Conservation (phyloP, 768 basidiomycete genomes). For the Suillus variegatus region DNA sequence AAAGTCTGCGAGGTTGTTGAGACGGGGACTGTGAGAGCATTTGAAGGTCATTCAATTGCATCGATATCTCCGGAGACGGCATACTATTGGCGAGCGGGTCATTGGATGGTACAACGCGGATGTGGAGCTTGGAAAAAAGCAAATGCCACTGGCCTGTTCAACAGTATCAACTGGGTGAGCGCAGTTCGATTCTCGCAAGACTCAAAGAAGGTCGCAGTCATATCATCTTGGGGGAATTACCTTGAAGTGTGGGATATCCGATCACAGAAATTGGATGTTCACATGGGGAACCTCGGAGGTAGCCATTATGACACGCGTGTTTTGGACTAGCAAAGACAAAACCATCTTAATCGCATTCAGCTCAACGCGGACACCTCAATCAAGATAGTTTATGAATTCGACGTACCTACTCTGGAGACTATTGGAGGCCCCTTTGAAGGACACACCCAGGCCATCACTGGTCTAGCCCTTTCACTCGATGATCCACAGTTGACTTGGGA, state of each 20-base stretch:
- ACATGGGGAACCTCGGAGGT: no score
- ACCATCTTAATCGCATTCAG: no score
- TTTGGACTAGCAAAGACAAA: no score
- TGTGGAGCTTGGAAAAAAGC: background rate
- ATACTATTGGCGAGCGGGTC: background rate
- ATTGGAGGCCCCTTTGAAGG: no score
- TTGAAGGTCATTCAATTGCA: background rate
- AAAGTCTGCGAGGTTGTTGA: background rate
- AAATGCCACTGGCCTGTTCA: background rate
- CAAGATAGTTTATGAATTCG: background rate
- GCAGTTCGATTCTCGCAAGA: conserved; percentile 1
- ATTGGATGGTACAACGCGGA: background rate
- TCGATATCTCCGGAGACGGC: background rate
- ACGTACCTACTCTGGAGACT: no score
- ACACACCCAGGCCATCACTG: no score
- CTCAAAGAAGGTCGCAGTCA: background rate
- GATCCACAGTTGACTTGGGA: no score
- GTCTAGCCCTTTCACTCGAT: no score
- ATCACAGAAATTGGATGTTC: background rate
- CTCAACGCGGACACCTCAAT: no score
- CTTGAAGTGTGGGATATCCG: background rate
- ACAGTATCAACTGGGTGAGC: background rate
- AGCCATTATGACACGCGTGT: no score
- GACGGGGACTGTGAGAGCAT: background rate
- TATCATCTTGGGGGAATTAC: background rate